Percentiles rank a stretch among this genome's conserved stretches.
Evolutionary conservation across 2,329 filamentous ascomycete genomes (phyloP).

Genomic region (Exophiala lecanii-corni): DNA sequence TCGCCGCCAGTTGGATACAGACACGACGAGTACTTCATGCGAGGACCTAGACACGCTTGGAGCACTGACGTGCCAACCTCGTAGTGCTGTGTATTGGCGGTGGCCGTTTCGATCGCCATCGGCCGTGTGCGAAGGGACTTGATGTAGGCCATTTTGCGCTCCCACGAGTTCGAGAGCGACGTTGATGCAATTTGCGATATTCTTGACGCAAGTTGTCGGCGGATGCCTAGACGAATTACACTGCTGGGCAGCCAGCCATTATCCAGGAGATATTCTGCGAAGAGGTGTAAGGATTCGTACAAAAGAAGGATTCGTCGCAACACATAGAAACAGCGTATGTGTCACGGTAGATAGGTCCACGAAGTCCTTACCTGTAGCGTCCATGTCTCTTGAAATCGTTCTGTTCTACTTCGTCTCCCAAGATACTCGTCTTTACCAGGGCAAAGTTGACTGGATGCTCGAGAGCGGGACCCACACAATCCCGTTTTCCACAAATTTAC

Average conservation of each 20-base stretch:
- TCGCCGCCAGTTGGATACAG: slow-evolving; percentile 60
- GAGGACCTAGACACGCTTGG: slow-evolving; percentile 56
- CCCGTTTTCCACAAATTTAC: too few relatives aligned
- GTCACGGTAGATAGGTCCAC: too few relatives aligned
- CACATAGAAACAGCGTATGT: too few relatives aligned
- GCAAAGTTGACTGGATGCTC: neutral
- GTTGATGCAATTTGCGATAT: slow-evolving; percentile 51
- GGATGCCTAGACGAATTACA: slow-evolving; percentile 61
- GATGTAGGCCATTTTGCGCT: slow-evolving; percentile 61
- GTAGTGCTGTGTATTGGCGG: slow-evolving; percentile 67
- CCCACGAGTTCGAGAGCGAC: slow-evolving; percentile 50
- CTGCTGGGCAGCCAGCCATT: slow-evolving; percentile 60
- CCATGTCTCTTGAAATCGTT: too few relatives aligned
- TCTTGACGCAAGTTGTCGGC: slow-evolving; percentile 60
- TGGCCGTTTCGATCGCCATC: slow-evolving; percentile 63
- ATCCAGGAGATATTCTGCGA: slow-evolving; percentile 49
- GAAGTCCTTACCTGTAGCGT: too few relatives aligned
- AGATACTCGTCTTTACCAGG: too few relatives aligned
- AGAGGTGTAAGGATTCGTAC: neutral
- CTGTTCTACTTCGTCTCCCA: too few relatives aligned
- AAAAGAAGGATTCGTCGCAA: too few relatives aligned
- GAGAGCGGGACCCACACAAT: neutral
- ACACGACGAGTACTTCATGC: slow-evolving; percentile 70
- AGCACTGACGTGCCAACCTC: slow-evolving; percentile 65
- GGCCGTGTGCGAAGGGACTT: slow-evolving; percentile 54